phyloP scores from a whole-genome alignment of 73 alveolate species.

The Paramecium biaurelia region DNA sequence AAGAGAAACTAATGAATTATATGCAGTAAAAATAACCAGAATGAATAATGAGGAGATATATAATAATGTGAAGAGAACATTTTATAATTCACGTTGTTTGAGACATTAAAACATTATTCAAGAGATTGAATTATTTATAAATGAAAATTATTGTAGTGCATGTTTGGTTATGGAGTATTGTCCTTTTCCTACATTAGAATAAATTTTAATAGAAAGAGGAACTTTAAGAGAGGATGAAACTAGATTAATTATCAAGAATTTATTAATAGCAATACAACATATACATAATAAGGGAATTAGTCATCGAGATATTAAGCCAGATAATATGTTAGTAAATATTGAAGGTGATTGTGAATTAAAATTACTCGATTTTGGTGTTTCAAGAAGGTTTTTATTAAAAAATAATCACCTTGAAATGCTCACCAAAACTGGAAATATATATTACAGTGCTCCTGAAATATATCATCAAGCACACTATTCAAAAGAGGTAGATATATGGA shows the following conservation, averaged over 20 bases:
- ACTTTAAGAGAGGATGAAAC: slow-evolving; percentile 19
- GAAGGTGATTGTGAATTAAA: background rate
- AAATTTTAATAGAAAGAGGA: background rate
- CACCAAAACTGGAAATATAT: slow-evolving; percentile 1
- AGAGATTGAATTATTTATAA: slow-evolving; percentile 52
- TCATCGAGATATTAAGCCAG: slow-evolving; percentile 63
- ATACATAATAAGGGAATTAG: slow-evolving; percentile 52
- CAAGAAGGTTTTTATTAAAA: background rate
- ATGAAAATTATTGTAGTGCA: slow-evolving; percentile 33
- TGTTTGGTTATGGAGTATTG: slow-evolving; percentile 67
- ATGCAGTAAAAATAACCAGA: slow-evolving; percentile 61
- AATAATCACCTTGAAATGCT: background rate
- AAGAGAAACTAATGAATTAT: slow-evolving; percentile 33
- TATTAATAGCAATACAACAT: background rate
- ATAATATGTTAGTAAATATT: slow-evolving; percentile 50
- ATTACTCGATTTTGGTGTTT: slow-evolving; percentile 39
- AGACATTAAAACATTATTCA: slow-evolving; percentile 32
- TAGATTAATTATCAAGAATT: slow-evolving; percentile 23
- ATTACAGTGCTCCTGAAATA: slow-evolving; percentile 35
- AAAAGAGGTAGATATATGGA: slow-evolving; percentile 32
- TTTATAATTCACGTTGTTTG: slow-evolving; percentile 39
- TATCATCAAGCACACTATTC: background rate
- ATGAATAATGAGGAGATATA: slow-evolving; percentile 42
- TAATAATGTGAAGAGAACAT: slow-evolving; percentile 52
- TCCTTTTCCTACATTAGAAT: slow-evolving; percentile 46